Percentiles rank a stretch among this genome's conserved stretches.
Conservation (phyloP, 108 stramenopile species). For the Cyclotella atomus region DNA sequence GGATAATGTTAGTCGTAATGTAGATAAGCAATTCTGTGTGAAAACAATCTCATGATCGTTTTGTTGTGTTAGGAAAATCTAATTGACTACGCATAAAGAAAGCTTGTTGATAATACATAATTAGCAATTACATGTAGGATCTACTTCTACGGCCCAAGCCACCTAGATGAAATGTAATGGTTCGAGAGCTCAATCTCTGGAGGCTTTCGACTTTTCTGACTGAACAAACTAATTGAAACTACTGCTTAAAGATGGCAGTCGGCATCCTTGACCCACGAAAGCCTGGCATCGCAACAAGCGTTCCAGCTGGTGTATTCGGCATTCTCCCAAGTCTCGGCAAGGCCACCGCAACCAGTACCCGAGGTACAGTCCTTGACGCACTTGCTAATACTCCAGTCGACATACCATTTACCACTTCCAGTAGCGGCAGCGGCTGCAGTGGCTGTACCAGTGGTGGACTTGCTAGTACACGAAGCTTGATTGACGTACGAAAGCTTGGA, state of each 20-base stretch:
- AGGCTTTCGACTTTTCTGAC: no score
- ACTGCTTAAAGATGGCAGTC: slow-evolving; percentile 5
- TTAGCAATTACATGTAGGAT: no score
- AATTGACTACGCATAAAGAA: no score
- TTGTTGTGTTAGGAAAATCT: no score
- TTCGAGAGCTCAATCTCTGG: no score
- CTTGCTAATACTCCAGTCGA: slow-evolving; percentile 7
- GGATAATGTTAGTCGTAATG: no score
- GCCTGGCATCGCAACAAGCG: background rate
- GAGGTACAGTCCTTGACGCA: slow-evolving; percentile 10
- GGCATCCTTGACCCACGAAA: background rate
- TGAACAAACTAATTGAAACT: no score
- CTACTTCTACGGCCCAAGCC: no score
- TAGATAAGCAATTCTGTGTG: no score
- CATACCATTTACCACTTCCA: slow-evolving; percentile 10
- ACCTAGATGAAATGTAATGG: no score
- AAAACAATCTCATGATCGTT: no score
- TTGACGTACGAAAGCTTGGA: slow-evolving; percentile 2
- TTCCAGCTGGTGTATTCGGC: background rate
- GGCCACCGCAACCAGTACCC: background rate
- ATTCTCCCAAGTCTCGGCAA: slow-evolving; percentile 6
- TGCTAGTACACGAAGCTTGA: background rate
- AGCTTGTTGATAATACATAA: no score
- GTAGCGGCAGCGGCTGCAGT: background rate
- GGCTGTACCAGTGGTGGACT: background rate